Conservation (phyloP, 1,284 basidiomycete genomes). For the Rhizoctonia solani region DNA sequence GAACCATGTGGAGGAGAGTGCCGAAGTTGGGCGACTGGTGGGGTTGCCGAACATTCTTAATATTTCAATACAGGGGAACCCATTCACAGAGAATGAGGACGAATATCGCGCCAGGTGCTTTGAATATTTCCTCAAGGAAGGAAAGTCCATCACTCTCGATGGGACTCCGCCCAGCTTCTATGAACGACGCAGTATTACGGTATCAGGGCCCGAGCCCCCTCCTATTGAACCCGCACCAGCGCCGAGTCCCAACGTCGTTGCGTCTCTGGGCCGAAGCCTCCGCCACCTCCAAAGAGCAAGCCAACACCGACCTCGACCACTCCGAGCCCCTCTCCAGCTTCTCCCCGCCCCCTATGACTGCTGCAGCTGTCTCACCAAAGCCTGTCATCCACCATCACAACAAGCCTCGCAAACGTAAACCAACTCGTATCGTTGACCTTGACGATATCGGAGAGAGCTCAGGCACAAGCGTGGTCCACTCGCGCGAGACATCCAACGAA, state of each 20-base stretch:
- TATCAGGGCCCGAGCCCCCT: constrained; percentile 36
- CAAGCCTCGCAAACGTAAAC: constrained; percentile 37
- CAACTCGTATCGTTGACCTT: constrained; percentile 41
- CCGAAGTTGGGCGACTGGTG: constrained; percentile 85
- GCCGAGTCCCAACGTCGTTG: constrained; percentile 56
- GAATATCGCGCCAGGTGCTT: constrained; percentile 79
- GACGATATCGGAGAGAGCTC: constrained; percentile 27
- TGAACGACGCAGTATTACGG: constrained; percentile 63
- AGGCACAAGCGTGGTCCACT: constrained; percentile 6
- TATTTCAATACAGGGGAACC: constrained; percentile 82
- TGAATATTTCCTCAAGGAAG: constrained; percentile 80
- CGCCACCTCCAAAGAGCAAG: constrained; percentile 9
- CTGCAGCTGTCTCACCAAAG: constrained; percentile 8
- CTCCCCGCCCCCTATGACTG: background rate
- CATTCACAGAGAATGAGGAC: constrained; percentile 71
- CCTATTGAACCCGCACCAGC: constrained; percentile 46
- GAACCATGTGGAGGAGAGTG: constrained; percentile 81
- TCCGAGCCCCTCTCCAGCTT: constrained; percentile 19
- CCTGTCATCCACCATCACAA: constrained; percentile 17
- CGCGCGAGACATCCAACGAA: constrained; percentile 43
- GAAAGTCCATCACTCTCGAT: constrained; percentile 72
- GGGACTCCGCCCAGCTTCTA: constrained; percentile 73
- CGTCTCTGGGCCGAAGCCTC: constrained; percentile 50
- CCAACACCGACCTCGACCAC: constrained; percentile 14
- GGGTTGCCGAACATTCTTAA: constrained; percentile 75